A percentile compares a stretch with the other conserved stretches of the same genome.
Conservation (phyloP, 805 yeast species). For the Myxozyma vanderwaltii region DNA sequence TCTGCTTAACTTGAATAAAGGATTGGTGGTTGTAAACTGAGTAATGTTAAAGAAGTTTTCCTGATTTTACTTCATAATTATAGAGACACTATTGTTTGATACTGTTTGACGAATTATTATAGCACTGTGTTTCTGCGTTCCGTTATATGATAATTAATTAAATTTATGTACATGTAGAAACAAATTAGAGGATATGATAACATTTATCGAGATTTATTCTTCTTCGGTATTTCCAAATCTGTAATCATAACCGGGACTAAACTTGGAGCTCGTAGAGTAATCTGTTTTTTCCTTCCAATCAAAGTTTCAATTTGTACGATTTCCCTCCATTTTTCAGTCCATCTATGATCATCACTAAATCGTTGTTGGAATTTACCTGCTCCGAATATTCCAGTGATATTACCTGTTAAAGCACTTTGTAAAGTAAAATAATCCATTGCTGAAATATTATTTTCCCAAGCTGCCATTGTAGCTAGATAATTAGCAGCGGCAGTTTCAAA, state of each 20-base stretch:
- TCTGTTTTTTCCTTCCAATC: constrained; percentile 1
- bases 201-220: too few species aligned
- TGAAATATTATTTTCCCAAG: constrained; percentile 15
- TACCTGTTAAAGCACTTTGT: constrained; percentile 21
- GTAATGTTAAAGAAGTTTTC: constrained; percentile 4
- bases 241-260: constrained; percentile 9
- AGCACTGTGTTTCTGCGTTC: constrained; percentile 32
- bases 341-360: constrained; percentile 9
- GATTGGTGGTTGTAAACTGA: background rate
- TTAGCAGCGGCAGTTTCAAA: constrained; percentile 20
- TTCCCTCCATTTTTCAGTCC: constrained; percentile 18
- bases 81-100: constrained; percentile 1
- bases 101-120: constrained; percentile 48
- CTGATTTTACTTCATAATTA: background rate
- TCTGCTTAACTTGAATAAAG: background rate
- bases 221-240: too few species aligned
- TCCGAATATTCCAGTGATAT: constrained; percentile 5
- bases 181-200: too few species aligned
- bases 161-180: background rate
- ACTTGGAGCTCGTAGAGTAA: constrained; percentile 17
- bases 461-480: constrained; percentile 21
- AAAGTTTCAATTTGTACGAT: constrained; percentile 3
- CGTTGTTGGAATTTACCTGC: constrained; percentile 9
- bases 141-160: background rate
- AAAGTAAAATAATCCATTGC: constrained; percentile 23